These are phyloP conservation scores for Corymbia calophylla DNA, from an alignment of 441 rosid genomes.

Conservation along the genomic window DNA sequence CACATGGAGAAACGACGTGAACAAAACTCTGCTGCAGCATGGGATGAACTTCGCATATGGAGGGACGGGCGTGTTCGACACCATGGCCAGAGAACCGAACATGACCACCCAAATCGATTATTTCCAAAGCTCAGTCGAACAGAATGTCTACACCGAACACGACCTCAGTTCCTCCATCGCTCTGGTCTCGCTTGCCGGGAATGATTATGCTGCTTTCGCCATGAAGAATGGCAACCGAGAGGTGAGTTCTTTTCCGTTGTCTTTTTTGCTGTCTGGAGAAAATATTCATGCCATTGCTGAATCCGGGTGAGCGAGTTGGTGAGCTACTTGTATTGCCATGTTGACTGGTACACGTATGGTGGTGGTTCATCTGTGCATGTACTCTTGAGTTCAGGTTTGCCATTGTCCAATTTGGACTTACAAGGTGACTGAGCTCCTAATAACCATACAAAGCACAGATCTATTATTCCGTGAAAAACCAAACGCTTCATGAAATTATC, in stretches of 20 bases:
- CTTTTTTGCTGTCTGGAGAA: neutral
- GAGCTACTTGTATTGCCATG: neutral
- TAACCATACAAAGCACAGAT: neutral
- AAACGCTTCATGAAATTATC: neutral
- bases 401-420: neutral
- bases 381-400: neutral
- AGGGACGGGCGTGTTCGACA: constrained; percentile 49
- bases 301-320: neutral
- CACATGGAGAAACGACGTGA: constrained; percentile 2
- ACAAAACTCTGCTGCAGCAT: neutral
- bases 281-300: neutral
- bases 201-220: constrained; percentile 35
- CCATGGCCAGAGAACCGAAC: constrained; percentile 32
- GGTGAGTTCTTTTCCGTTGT: constrained; percentile 10
- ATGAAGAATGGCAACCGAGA: constrained; percentile 1
- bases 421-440: neutral
- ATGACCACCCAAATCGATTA: constrained; percentile 33
- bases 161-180: constrained; percentile 37
- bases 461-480: neutral
- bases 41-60: constrained; percentile 60
- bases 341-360: neutral
- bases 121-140: constrained; percentile 21
- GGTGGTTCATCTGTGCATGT: neutral
- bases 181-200: constrained; percentile 39
- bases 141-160: constrained; percentile 17